Evolutionary conservation across 2,329 filamentous ascomycete genomes (phyloP).

Genomic region (Calonectria pauciramosa): DNA sequence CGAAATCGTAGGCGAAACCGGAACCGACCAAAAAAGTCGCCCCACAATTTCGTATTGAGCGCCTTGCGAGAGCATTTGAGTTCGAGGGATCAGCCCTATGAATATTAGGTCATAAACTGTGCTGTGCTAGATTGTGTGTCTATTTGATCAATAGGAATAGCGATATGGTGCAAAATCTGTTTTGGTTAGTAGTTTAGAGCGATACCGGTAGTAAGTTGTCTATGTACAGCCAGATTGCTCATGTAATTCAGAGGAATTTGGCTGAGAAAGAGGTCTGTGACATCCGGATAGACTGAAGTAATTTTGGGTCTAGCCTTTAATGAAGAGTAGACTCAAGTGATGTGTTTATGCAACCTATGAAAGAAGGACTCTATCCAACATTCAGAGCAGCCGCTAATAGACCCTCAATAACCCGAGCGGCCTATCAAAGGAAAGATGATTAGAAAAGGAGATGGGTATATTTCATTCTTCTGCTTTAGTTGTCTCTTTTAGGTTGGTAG

Average conservation of each 20-base stretch:
- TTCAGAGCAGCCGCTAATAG: not conserved
- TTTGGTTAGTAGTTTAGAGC: not conserved
- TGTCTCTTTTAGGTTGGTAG: not conserved
- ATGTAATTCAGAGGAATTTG: not conserved
- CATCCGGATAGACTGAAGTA: no score
- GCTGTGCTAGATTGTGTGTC: not conserved
- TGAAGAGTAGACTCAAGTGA: not conserved
- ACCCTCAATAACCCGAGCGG: not conserved
- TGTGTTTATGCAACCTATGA: not conserved
- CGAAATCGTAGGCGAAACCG: slow-evolving; percentile 28
- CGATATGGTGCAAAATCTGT: not conserved
- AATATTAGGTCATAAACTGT: not conserved
- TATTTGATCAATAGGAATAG: not conserved
- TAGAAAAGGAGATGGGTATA: not conserved
- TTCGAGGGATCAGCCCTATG: not conserved
- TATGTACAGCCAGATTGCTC: not conserved
- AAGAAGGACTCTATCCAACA: not conserved
- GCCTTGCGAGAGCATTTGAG: not conserved
- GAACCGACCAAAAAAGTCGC: not conserved
- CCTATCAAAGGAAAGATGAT: not conserved
- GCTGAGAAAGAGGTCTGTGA: not conserved
- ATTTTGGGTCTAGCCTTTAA: not conserved
- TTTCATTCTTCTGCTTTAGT: not conserved
- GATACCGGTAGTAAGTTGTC: not conserved
- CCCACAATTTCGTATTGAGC: not conserved